Conservation (phyloP, 495 filamentous ascomycete genomes). For the Hyaloscypha hepaticicola region DNA sequence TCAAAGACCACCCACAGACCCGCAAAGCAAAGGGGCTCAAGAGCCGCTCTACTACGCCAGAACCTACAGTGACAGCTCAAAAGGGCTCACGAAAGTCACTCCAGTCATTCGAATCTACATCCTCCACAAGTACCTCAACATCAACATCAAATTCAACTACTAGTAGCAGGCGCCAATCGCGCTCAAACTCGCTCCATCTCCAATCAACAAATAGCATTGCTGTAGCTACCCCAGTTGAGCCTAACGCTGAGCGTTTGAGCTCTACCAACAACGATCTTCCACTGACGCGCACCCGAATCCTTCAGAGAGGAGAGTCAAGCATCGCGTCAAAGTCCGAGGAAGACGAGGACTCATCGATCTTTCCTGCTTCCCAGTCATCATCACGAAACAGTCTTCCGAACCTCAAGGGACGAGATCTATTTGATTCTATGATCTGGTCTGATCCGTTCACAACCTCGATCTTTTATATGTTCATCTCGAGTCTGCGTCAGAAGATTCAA, state of each 20-base stretch:
- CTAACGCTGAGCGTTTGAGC: neutral
- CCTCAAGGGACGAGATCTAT: constrained; percentile 65
- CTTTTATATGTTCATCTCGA: constrained; percentile 67
- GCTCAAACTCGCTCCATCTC: neutral
- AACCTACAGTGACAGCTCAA: neutral
- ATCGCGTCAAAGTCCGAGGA: constrained; percentile 5
- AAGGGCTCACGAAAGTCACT: constrained; percentile 4
- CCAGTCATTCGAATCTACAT: neutral
- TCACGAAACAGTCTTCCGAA: constrained; percentile 45
- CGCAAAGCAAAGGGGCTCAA: neutral
- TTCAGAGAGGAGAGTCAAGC: constrained; percentile 23
- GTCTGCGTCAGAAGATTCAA: constrained; percentile 54
- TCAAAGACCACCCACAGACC: neutral
- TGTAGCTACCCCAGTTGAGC: neutral
- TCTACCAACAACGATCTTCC: neutral
- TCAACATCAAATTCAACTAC: neutral
- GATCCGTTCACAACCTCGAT: constrained; percentile 61
- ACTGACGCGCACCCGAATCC: neutral
- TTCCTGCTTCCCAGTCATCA: constrained; percentile 42
- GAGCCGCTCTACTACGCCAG: constrained; percentile 4
- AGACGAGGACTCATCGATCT: constrained; percentile 7
- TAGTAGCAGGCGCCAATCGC: constrained; percentile 1
- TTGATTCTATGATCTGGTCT: constrained; percentile 64
- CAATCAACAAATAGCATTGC: neutral
- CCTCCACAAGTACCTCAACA: neutral